Percentiles rank a stretch among this genome's conserved stretches.
phyloP scores from a whole-genome alignment of 345 rosid genomes.

The Eucalyptus sp. region DNA sequence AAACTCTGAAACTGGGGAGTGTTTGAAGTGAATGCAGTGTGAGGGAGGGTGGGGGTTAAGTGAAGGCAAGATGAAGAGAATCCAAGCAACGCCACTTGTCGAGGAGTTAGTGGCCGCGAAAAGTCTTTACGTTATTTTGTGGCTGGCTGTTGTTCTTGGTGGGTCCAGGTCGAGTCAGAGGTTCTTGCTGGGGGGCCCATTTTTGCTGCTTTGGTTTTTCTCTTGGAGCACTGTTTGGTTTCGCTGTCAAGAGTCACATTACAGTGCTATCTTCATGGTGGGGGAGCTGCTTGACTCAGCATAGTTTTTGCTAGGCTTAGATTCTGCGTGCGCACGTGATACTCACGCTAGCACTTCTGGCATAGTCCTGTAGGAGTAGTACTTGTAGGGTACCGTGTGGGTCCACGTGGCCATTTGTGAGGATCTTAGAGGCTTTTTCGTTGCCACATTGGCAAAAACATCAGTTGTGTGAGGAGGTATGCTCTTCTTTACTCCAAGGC shows the following conservation, averaged over 20 bases:
- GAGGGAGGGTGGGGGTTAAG: background rate
- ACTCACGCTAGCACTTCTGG: background rate
- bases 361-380: background rate
- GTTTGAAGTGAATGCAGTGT: background rate
- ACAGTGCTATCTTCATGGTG: background rate
- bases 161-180: background rate
- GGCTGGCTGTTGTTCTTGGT: constrained; percentile 27
- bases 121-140: constrained; percentile 36
- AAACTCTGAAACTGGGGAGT: background rate
- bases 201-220: background rate
- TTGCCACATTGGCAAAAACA: background rate
- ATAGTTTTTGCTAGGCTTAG: background rate
- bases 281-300: background rate
- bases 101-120: constrained; percentile 17
- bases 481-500: background rate
- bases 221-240: background rate
- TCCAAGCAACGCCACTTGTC: constrained; percentile 31
- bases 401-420: background rate
- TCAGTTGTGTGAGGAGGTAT: background rate
- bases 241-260: background rate
- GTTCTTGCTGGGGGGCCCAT: constrained; percentile 3
- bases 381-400: background rate
- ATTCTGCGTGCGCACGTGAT: background rate
- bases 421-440: background rate
- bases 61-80: constrained; percentile 17